phyloP scores from a whole-genome alignment of 345 rosid species.

The Kernera saxatilis region DNA sequence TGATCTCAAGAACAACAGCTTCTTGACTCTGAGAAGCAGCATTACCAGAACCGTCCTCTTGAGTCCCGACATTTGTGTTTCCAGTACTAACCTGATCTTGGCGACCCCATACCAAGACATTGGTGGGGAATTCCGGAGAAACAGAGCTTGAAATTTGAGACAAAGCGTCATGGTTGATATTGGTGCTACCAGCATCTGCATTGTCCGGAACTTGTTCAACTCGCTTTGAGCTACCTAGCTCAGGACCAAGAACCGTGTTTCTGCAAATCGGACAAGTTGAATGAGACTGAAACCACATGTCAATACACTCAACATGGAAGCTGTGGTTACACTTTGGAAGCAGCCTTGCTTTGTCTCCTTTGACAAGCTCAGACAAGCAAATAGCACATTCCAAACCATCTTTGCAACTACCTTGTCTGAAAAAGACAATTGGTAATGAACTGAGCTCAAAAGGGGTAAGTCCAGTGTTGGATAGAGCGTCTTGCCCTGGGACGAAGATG shows the following conservation, averaged over 20 bases:
- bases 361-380: conserved; percentile 72
- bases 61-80: conserved; percentile 34
- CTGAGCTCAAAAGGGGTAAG: conserved; percentile 51
- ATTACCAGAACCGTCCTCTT: conserved; percentile 39
- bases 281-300: conserved; percentile 96
- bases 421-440: conserved; percentile 56
- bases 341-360: conserved; percentile 68
- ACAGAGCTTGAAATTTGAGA: conserved; percentile 29
- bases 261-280: conserved; percentile 90
- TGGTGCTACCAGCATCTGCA: conserved; percentile 13
- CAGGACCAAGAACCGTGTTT: conserved; percentile 40
- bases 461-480: conserved; percentile 37
- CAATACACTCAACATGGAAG: conserved; percentile 89
- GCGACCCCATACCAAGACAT: conserved; percentile 85
- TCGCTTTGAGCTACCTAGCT: conserved; percentile 3
- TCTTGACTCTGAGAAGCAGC: conserved; percentile 33
- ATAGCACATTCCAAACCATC: conserved; percentile 78
- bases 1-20: conserved; percentile 35
- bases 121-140: conserved; percentile 72
- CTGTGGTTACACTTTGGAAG: conserved; percentile 80
- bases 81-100: conserved; percentile 59
- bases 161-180: conserved; percentile 19
- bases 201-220: conserved; percentile 19
- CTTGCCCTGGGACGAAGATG: conserved; percentile 57
- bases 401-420: conserved; percentile 44